phyloP scores from a whole-genome alignment of 495 filamentous ascomycete species.

The Aspergillus nidulans region DNA sequence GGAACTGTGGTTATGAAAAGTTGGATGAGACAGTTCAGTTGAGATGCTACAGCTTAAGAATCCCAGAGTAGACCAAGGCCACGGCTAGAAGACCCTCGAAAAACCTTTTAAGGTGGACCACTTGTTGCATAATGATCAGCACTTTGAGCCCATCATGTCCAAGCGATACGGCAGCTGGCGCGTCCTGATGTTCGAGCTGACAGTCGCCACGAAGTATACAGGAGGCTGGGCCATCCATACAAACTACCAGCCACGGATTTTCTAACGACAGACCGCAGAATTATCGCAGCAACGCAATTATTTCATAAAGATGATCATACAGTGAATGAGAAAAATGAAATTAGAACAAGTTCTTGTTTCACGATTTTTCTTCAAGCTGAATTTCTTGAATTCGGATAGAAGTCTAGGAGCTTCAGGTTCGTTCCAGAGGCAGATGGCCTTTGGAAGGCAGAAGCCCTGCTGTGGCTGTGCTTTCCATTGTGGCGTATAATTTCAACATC shows the following conservation, averaged over 20 bases:
- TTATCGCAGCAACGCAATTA: conserved; percentile 10
- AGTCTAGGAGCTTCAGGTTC: background rate
- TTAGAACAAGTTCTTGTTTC: background rate
- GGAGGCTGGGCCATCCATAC: conserved; percentile 20
- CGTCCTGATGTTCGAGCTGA: conserved; percentile 14
- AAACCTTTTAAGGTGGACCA: background rate
- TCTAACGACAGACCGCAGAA: background rate
- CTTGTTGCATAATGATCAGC: conserved; percentile 11
- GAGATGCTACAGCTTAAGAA: conserved; percentile 11
- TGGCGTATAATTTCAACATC: background rate
- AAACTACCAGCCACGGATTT: conserved; percentile 20
- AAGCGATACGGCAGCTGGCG: conserved; percentile 20
- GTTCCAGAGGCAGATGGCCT: background rate
- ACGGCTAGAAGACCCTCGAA: background rate
- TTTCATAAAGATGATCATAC: background rate
- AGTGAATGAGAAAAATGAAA: background rate
- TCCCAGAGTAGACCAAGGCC: background rate
- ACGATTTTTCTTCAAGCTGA: background rate
- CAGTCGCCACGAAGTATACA: conserved; percentile 15
- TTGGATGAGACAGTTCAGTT: background rate
- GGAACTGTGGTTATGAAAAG: background rate
- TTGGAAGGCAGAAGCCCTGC: background rate
- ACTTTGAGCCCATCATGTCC: conserved; percentile 15
- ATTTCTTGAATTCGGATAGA: background rate
- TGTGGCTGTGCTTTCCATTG: background rate